These are phyloP conservation scores for Sporisorium reilianum DNA, from an alignment of 1,284 basidiomycete species.

Conservation along the genomic window DNA sequence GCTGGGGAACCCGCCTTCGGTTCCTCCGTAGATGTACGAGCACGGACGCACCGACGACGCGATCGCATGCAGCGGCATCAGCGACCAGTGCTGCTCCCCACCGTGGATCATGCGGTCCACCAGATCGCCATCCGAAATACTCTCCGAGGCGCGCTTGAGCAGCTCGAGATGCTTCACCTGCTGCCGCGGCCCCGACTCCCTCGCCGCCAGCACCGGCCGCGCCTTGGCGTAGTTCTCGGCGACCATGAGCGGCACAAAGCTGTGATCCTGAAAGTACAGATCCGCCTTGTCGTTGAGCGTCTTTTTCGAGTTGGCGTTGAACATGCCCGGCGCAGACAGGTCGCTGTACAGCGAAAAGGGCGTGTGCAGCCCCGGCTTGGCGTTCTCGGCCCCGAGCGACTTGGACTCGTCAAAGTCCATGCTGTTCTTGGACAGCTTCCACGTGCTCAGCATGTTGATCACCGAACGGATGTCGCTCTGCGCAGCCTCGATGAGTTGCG, in stretches of 20 bases:
- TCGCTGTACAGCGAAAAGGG: conserved; percentile 75
- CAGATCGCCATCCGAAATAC: conserved; percentile 95
- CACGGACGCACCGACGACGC: conserved; percentile 80
- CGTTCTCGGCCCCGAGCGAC: conserved; percentile 81
- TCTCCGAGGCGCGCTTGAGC: conserved; percentile 79
- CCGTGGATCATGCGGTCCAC: conserved; percentile 91
- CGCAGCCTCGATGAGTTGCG: conserved; percentile 87
- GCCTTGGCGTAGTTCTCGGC: conserved; percentile 76
- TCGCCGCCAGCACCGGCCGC: conserved; percentile 71
- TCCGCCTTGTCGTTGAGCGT: conserved; percentile 93
- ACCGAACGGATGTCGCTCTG: conserved; percentile 97
- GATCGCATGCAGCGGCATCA: conserved; percentile 93
- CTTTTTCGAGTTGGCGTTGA: conserved; percentile 82
- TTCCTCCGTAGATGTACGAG: conserved; percentile 58
- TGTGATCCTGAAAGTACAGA: conserved; percentile 94
- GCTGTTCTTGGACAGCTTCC: conserved; percentile 73
- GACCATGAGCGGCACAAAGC: conserved; percentile 92
- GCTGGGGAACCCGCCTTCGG: conserved; percentile 54
- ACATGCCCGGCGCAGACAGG: conserved; percentile 88
- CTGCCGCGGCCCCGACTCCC: conserved; percentile 22
- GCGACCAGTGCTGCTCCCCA: conserved; percentile 89
- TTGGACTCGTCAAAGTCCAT: conserved; percentile 80
- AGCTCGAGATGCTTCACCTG: conserved; percentile 81
- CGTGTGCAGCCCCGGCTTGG: conserved; percentile 79
- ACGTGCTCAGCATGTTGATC: conserved; percentile 97